Percentiles rank a stretch among this genome's conserved stretches.
Conservation (phyloP, 352 stramenopile species). For the Globisporangium nodosum region DNA sequence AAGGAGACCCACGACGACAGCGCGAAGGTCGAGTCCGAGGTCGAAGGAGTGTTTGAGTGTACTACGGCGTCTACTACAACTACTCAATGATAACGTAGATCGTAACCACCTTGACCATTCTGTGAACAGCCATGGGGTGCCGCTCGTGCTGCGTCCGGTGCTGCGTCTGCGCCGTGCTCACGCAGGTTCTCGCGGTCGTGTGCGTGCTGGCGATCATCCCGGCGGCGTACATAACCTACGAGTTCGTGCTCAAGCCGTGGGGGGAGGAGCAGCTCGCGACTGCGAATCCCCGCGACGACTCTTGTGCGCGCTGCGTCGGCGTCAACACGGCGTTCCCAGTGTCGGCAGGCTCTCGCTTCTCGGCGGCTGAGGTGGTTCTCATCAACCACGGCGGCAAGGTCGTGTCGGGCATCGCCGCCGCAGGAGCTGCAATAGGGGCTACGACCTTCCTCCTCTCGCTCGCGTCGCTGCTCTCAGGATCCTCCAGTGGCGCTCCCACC, state of each 20-base stretch:
- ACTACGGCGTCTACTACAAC: background rate
- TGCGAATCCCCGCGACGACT: background rate
- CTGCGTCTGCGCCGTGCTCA: slow-evolving; percentile 20
- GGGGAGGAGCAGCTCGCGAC: slow-evolving; percentile 25
- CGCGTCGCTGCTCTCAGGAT: slow-evolving; percentile 7
- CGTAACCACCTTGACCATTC: background rate
- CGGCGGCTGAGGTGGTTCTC: slow-evolving; percentile 28
- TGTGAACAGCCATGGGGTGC: background rate
- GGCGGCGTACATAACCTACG: slow-evolving; percentile 30
- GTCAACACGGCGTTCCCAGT: slow-evolving; percentile 43
- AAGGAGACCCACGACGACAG: slow-evolving; percentile 4
- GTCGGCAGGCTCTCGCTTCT: slow-evolving; percentile 24
- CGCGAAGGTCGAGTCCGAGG: slow-evolving; percentile 1
- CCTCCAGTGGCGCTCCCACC: slow-evolving; percentile 9
- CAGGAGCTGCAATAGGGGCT: slow-evolving; percentile 25
- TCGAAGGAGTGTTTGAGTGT: slow-evolving; percentile 8
- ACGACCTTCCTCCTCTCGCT: slow-evolving; percentile 18
- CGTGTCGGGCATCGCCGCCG: slow-evolving; percentile 20
- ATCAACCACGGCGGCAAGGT: slow-evolving; percentile 36
- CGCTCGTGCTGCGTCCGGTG: slow-evolving; percentile 7
- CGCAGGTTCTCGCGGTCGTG: slow-evolving; percentile 18
- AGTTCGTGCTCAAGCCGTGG: slow-evolving; percentile 44
- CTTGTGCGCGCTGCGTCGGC: slow-evolving; percentile 35
- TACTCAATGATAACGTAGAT: background rate
- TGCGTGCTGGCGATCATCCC: slow-evolving; percentile 32